Evolutionary conservation across 768 basidiomycete genomes (phyloP), one percentile per base, ranked within the genome.

Genomic region (Lentinula boryana): DNA sequence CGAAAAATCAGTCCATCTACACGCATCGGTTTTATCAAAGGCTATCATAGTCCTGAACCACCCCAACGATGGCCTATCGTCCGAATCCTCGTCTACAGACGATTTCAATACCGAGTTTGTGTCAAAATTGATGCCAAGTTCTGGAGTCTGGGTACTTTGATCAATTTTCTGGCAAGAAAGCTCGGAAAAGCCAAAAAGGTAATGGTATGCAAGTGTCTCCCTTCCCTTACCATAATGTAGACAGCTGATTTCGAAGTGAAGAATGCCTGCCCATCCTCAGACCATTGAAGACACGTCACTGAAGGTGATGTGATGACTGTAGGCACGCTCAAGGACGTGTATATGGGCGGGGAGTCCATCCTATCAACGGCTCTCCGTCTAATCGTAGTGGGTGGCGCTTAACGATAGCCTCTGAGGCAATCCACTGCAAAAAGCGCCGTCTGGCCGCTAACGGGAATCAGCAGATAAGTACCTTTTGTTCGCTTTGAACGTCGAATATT

Each of bases 41-140:
- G 89, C 84, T 23, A 91, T 81, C 71, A 90, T 80, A 1, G 89
- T 93, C 64, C 83, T 80, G 63, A 87, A 87, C 89, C 89, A 93
- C 8, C 81, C 81, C 10, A 87, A 69, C 0, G 75, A 69, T 40
- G 73, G 70, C 57, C 73, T 71, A 53, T 74, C 73, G 32, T 70
- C 64, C 10, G 61, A 67, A 8, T 72, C 67, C 54, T 70, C 77
- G 15, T 67, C 69, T 7, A 70, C 67, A 3, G 71, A 62, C 2
- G 80, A 73, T 60, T 76, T 83, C 40, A 85, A 72, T 8, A 79
- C 75, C 10, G 87, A 79, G 21, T 80, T 76, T 48, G 75, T 70
- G 67, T 85, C 86, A 61, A 88, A 83, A 65, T 84, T 86, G 51
- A 93, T 80, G 18, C 90, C 91, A 36, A 80, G 79, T 62, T 89